phyloP scores from a whole-genome alignment of 208 protist species.

The Porcisia deanei region DNA sequence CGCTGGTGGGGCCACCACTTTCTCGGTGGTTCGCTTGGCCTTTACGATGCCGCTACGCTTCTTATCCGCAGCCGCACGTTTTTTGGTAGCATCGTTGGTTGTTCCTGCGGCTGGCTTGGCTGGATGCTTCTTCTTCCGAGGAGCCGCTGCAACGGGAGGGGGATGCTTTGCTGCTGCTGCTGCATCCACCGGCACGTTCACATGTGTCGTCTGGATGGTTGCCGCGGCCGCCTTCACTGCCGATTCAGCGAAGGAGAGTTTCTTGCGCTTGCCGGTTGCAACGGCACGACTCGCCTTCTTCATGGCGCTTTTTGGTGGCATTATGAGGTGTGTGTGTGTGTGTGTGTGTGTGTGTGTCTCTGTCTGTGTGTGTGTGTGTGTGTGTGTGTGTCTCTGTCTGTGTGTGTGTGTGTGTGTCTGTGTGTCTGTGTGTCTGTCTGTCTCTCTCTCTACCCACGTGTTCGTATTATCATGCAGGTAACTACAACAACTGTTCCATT shows the following conservation, averaged over 20 bases:
- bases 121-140: conserved; percentile 5
- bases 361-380: not conserved
- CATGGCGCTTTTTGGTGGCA: conserved; percentile 24
- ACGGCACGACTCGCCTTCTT: conserved; percentile 16
- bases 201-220: conserved; percentile 28
- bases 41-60: conserved; percentile 51
- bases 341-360: not conserved
- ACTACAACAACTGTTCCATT: not conserved
- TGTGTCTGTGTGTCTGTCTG: not conserved
- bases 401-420: not conserved
- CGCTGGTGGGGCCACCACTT: not conserved
- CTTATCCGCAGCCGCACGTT: conserved; percentile 13
- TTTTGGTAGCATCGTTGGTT: not conserved
- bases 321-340: conserved; percentile 2
- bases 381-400: not conserved
- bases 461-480: not conserved
- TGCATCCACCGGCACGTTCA: conserved; percentile 8
- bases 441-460: not conserved
- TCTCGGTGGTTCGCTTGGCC: conserved; percentile 25
- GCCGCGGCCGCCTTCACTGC: conserved; percentile 24
- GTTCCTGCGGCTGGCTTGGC: not conserved
- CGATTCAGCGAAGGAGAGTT: conserved; percentile 26
- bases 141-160: not conserved
- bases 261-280: conserved; percentile 31
- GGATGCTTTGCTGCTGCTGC: not conserved